A percentile compares a stretch with the other conserved stretches of the same genome.
Evolutionary conservation across 73 alveolate species (phyloP).

Genomic region (Effrenium voratum): DNA sequence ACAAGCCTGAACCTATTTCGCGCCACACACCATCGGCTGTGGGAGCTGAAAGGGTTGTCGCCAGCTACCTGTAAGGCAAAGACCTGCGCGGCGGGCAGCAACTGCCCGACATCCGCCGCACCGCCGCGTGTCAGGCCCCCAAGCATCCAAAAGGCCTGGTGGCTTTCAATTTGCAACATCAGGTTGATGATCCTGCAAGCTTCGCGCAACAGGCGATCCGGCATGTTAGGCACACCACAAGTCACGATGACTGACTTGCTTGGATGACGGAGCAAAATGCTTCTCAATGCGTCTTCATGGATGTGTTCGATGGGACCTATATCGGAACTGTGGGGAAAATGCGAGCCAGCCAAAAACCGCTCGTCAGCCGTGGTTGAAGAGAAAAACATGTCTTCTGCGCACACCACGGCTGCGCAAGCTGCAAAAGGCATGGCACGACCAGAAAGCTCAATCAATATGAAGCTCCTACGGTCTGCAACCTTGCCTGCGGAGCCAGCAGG

Average conservation of each 20-base stretch:
- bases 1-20: not conserved
- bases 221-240: not conserved
- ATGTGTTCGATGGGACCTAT: not conserved
- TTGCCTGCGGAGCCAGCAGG: not conserved
- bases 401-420: no score
- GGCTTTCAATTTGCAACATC: not conserved
- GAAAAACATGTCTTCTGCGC: not conserved
- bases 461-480: not conserved
- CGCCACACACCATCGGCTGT: slow-evolving; percentile 4
- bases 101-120: not conserved
- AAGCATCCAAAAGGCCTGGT: not conserved
- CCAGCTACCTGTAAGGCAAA: not conserved
- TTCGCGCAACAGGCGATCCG: not conserved
- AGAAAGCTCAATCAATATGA: slow-evolving; percentile 8
- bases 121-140: not conserved
- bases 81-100: not conserved
- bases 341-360: not conserved
- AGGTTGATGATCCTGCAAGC: not conserved
- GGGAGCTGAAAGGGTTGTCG: not conserved
- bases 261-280: not conserved
- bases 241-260: not conserved
- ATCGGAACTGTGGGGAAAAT: not conserved
- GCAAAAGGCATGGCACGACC: slow-evolving; percentile 37
- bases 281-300: not conserved
- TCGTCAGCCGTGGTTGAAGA: not conserved